A percentile compares a stretch with the other conserved stretches of the same genome.
phyloP scores from a whole-genome alignment of 306 rosid species.

The Erythrophleum fordii region DNA sequence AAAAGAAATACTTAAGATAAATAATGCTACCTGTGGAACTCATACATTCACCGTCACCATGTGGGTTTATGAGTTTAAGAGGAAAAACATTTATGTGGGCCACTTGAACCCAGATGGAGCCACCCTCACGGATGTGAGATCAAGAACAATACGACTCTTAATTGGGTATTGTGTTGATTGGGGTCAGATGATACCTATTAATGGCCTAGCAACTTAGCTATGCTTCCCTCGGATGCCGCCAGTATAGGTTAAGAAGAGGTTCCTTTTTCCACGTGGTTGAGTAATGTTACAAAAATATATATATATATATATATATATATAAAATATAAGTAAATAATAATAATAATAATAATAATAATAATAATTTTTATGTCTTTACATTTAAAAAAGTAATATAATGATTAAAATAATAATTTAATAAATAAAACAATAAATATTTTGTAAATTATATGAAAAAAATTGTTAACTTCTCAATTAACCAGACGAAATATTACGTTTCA shows the following conservation, averaged over 20 bases:
- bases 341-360: too few species aligned
- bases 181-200: constrained; percentile 15
- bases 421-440: too few species aligned
- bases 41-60: background rate
- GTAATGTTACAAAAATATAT: too few species aligned
- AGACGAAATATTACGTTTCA: too few species aligned
- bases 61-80: background rate
- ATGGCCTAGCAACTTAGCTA: background rate
- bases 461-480: too few species aligned
- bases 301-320: too few species aligned
- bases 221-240: background rate
- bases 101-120: background rate
- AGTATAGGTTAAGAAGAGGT: constrained; percentile 14
- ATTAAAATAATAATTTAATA: too few species aligned
- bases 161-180: constrained; percentile 32
- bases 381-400: too few species aligned
- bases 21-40: constrained; percentile 16
- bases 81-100: background rate
- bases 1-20: background rate
- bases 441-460: too few species aligned
- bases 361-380: too few species aligned
- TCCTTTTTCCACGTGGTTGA: too few species aligned
- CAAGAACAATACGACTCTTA: background rate
- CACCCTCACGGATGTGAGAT: constrained; percentile 13
- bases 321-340: too few species aligned